Base-by-base conservation (phyloP, 2,329 filamentous ascomycete species). In the Fusarium buxicola region DNA sequence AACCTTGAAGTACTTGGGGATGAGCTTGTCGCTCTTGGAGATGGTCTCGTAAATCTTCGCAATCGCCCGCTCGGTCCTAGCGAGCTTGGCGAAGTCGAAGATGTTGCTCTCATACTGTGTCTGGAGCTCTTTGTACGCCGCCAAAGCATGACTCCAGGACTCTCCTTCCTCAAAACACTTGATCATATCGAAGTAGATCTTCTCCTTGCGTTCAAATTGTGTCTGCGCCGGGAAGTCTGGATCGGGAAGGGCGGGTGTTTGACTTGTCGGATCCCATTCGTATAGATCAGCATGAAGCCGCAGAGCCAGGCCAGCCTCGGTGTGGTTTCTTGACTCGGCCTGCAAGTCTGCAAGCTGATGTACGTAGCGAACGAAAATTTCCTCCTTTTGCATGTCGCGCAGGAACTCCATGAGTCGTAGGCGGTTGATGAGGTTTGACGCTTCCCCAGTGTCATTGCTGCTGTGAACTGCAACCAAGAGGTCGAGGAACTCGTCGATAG, bases 291-390 rank as follows among this genome's bases (percentile, higher is more conserved):
- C 94, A 74, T 98, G 95, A 52, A 98, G 86, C 35, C 92, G 89
- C 32, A 98, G 83, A 5, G 94, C 93, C 61, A 98, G 83, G 11
- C 93, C 95, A 12, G 94, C 94, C 77, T 97, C 94, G 0, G 92
- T 91, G 63, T 89, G 87, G 69, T 97, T 95, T 55, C 90, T 84
- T 5, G 90, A 85, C 35, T 89, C 86, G 8, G 86, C 84, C 74
- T 98, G 94, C 11, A 95, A 81, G 34, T 87, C 81, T 3, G 93
- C 92, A 16, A 98, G 84, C 75, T 97, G 93, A 73, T 98, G 94
- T 12, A 98, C 94, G 71, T 98, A 97, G 65, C 93, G 90, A 64
- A 97, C 91, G 75, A 97, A 98, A 55, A 97, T 97, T 71, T 97
- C 94, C 74, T 97, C 93, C 72, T 96, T 96, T 67, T 96, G 92